These are phyloP conservation scores for Lactifluus rugatus DNA, from an alignment of 768 basidiomycete species.

Conservation along the genomic window DNA sequence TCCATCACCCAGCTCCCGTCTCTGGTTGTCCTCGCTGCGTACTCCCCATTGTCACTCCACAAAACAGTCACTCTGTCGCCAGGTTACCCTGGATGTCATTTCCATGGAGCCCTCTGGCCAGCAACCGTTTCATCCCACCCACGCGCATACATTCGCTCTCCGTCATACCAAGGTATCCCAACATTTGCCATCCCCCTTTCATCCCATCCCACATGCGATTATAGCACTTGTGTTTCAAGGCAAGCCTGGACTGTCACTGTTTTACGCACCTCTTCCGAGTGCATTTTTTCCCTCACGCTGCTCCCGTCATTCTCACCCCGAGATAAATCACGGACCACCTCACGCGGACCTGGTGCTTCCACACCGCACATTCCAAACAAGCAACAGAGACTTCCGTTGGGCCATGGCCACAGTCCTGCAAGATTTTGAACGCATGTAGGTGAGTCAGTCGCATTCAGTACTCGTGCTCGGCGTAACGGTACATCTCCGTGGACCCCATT, in stretches of 20 bases:
- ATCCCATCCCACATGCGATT: not conserved
- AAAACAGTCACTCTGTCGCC: not conserved
- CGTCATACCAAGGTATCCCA: not conserved
- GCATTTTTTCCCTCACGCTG: not conserved
- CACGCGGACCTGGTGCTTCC: not conserved
- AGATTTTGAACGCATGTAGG: not conserved
- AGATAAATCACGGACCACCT: not conserved
- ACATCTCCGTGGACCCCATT: not conserved
- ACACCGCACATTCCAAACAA: not conserved
- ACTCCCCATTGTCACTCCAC: too few species aligned
- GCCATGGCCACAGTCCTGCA: not conserved
- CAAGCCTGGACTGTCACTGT: not conserved
- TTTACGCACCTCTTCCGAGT: not conserved
- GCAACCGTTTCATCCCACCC: not conserved
- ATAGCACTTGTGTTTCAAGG: not conserved
- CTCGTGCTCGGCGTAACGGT: not conserved
- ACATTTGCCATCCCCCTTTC: too few species aligned
- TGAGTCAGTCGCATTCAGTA: not conserved
- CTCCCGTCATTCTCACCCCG: not conserved
- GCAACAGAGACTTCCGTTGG: not conserved
- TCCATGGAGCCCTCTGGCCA: not conserved
- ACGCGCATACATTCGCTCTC: not conserved
- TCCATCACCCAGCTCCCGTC: not conserved
- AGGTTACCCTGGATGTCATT: conserved; percentile 12
- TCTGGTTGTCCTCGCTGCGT: not conserved